Conservation (phyloP, 495 filamentous ascomycete species). For the Astrothelium macrocarpum region DNA sequence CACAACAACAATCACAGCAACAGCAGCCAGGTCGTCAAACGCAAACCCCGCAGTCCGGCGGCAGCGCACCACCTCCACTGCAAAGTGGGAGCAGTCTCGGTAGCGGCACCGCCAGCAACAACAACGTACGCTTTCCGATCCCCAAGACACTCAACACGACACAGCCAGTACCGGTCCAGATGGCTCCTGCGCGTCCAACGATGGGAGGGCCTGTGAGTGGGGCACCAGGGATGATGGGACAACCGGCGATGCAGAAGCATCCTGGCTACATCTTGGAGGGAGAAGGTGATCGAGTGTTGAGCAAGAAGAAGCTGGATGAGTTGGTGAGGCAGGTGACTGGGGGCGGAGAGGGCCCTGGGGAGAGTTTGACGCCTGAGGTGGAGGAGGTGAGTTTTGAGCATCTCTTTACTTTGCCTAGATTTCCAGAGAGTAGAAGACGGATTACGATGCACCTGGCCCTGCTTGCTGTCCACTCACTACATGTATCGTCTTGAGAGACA, state of each 20-base stretch:
- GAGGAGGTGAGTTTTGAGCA: constrained; percentile 63
- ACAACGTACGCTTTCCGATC: constrained; percentile 38
- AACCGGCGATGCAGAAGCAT: constrained; percentile 73
- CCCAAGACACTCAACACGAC: constrained; percentile 65
- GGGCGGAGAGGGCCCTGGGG: constrained; percentile 54
- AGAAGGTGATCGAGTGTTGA: constrained; percentile 78
- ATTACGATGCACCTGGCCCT: too few relatives aligned
- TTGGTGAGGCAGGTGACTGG: constrained; percentile 88
- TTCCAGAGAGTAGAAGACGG: too few relatives aligned
- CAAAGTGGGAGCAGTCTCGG: constrained; percentile 14
- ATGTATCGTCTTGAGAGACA: too few relatives aligned
- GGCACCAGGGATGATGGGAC: constrained; percentile 67
- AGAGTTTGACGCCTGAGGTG: constrained; percentile 73
- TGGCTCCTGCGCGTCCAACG: constrained; percentile 66
- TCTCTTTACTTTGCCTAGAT: constrained; percentile 3
- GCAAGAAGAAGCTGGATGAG: constrained; percentile 94
- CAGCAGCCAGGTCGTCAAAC: constrained; percentile 27
- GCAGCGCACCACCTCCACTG: constrained; percentile 35
- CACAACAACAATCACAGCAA: too few relatives aligned
- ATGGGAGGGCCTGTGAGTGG: constrained; percentile 63
- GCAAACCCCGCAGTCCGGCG: constrained; percentile 23
- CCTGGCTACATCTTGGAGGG: constrained; percentile 77
- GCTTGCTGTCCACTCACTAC: too few relatives aligned
- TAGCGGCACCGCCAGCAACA: constrained; percentile 40
- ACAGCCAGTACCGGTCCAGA: constrained; percentile 55